Percentiles rank a stretch among this genome's conserved stretches.
phyloP scores from a whole-genome alignment of 2,329 filamentous ascomycete species.

The Ascochyta fabae region DNA sequence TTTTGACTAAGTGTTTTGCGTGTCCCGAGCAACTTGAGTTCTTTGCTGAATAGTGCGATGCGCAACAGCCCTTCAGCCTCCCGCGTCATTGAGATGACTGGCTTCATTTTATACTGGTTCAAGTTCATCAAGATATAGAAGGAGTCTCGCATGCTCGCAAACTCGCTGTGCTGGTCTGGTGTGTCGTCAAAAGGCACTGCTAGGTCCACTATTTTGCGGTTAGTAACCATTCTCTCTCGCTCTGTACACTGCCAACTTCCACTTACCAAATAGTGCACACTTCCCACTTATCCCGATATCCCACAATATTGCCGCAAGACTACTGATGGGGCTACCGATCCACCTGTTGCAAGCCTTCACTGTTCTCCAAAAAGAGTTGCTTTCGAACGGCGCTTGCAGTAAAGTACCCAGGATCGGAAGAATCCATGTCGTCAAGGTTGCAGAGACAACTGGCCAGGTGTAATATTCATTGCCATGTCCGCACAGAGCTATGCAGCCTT shows the following conservation, averaged over 20 bases:
- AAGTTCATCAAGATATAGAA: constrained; percentile 52
- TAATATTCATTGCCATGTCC: constrained; percentile 40
- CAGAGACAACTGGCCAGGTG: constrained; percentile 33
- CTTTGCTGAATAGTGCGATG: constrained; percentile 48
- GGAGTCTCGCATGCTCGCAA: constrained; percentile 48
- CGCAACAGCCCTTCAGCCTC: constrained; percentile 47
- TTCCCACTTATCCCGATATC: constrained; percentile 46
- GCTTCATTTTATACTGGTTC: constrained; percentile 52
- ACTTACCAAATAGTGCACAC: constrained; percentile 29
- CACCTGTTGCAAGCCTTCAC: constrained; percentile 42
- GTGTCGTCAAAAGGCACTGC: constrained; percentile 34
- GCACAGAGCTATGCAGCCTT: constrained; percentile 41
- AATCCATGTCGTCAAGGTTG: constrained; percentile 48
- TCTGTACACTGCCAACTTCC: not conserved
- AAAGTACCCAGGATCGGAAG: constrained; percentile 45
- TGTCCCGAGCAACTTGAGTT: constrained; percentile 33
- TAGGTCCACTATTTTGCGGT: constrained; percentile 39
- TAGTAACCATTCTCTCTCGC: not conserved
- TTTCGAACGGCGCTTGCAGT: constrained; percentile 48
- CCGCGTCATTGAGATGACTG: constrained; percentile 25
- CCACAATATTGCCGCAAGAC: constrained; percentile 43
- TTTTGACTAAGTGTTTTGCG: constrained; percentile 31
- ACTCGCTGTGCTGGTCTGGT: constrained; percentile 32
- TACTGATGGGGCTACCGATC: constrained; percentile 44
- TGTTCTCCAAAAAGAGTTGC: constrained; percentile 44